Evolutionary conservation across 495 filamentous ascomycete genomes (phyloP).

Genomic region (Penicillium angulare): DNA sequence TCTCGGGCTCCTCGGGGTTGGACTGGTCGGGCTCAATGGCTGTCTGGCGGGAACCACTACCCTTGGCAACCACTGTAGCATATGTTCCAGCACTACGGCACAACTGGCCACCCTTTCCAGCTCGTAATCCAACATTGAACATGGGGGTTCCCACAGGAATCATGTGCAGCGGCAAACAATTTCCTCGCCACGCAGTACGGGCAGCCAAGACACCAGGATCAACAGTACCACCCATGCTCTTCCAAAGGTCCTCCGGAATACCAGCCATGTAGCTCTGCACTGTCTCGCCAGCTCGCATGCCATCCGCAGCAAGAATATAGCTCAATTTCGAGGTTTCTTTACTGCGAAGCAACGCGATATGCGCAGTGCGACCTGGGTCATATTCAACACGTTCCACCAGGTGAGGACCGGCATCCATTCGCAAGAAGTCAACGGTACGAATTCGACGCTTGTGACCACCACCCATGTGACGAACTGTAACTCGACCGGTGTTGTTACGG

Average conservation of each 20-base stretch:
- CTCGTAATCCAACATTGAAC: constrained; percentile 79
- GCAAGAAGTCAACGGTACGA: constrained; percentile 81
- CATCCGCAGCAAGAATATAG: constrained; percentile 91
- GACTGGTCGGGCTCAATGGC: constrained; percentile 21
- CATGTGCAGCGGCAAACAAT: constrained; percentile 92
- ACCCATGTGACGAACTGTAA: constrained; percentile 88
- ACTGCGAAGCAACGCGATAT: constrained; percentile 79
- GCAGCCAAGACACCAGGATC: constrained; percentile 95
- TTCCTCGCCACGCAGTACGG: constrained; percentile 90
- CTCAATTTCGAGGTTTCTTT: constrained; percentile 57
- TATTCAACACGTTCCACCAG: constrained; percentile 91
- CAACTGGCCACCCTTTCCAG: constrained; percentile 74
- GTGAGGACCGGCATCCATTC: constrained; percentile 73
- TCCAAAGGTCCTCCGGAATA: constrained; percentile 78
- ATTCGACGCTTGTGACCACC: constrained; percentile 90
- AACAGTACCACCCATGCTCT: constrained; percentile 83
- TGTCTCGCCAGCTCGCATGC: constrained; percentile 86
- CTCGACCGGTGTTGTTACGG: constrained; percentile 77
- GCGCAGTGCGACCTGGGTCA: constrained; percentile 88
- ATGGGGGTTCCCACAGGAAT: constrained; percentile 88
- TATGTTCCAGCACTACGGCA: constrained; percentile 92
- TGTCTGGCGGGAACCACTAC: constrained; percentile 56
- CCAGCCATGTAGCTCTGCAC: constrained; percentile 88
- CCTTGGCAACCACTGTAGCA: constrained; percentile 82
- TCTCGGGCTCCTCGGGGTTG: constrained; percentile 20